phyloP scores from a whole-genome alignment of 495 filamentous ascomycete species.

The Bacidia rubella region DNA sequence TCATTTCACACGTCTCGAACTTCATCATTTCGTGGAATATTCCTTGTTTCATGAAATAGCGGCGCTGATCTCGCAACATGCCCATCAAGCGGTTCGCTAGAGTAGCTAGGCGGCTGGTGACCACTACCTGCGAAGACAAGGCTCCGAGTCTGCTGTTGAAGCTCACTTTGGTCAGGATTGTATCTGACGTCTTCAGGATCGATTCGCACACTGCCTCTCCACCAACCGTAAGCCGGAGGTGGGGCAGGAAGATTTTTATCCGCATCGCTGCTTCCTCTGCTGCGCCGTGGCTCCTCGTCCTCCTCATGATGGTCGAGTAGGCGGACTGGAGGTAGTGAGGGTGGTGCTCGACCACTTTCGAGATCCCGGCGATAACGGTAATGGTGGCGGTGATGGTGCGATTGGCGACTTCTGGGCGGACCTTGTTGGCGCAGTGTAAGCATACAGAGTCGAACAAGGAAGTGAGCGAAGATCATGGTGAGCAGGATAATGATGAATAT shows the following conservation, averaged over 20 bases:
- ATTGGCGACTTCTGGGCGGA: background rate
- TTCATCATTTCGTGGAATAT: background rate
- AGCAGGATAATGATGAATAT: conserved; percentile 60
- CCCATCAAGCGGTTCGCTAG: background rate
- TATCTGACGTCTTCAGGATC: conserved; percentile 5
- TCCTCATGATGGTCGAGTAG: conserved; percentile 50
- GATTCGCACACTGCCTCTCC: conserved; percentile 54
- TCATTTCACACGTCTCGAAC: background rate
- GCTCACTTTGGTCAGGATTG: conserved; percentile 20
- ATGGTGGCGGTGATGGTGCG: conserved; percentile 9
- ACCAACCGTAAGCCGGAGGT: conserved; percentile 79
- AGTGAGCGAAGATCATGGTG: conserved; percentile 69
- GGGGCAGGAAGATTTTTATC: conserved; percentile 26
- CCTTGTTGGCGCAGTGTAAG: conserved; percentile 31
- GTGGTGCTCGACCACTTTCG: conserved; percentile 46
- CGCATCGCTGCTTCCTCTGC: background rate
- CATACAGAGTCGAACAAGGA: conserved; percentile 59
- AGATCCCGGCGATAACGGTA: conserved; percentile 16
- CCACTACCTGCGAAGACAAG: conserved; percentile 13
- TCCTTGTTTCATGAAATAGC: background rate
- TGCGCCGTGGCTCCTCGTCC: conserved; percentile 30
- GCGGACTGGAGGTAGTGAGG: conserved; percentile 41
- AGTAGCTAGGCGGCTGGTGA: conserved; percentile 13
- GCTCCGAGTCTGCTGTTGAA: conserved; percentile 9
- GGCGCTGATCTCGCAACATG: background rate